Percentiles rank a stretch among this genome's conserved stretches.
phyloP scores from a whole-genome alignment of 192 early-diverging fungal genomes.

The Coemansia sp. region DNA sequence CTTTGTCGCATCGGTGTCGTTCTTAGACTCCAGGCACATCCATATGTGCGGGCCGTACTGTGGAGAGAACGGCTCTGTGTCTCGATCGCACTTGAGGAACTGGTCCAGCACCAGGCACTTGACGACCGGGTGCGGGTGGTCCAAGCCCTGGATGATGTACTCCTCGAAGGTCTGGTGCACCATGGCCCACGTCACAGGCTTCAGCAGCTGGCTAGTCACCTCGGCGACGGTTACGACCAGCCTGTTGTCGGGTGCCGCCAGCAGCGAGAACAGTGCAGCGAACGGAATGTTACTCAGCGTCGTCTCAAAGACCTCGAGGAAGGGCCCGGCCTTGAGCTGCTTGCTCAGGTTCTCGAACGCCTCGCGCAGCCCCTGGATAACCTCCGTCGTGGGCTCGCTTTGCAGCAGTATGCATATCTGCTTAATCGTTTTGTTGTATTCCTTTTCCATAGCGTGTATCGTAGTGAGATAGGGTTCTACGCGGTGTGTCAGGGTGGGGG shows the following conservation, averaged over 20 bases:
- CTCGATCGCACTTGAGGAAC: constrained; percentile 43
- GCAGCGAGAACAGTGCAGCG: constrained; percentile 45
- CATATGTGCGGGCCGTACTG: constrained; percentile 47
- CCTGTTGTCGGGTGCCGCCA: constrained; percentile 43
- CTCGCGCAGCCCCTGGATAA: constrained; percentile 39
- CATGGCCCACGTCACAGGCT: constrained; percentile 46
- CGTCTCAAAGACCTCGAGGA: constrained; percentile 51
- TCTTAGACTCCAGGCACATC: constrained; percentile 37
- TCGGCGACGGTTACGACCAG: constrained; percentile 41
- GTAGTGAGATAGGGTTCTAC: background rate
- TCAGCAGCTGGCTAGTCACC: constrained; percentile 39
- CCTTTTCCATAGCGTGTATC: constrained; percentile 26
- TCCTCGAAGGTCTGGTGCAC: constrained; percentile 52
- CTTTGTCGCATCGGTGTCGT: constrained; percentile 34
- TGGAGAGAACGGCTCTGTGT: constrained; percentile 35
- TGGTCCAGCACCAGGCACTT: constrained; percentile 45
- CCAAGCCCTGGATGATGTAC: constrained; percentile 51
- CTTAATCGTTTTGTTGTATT: constrained; percentile 37
- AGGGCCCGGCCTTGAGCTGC: constrained; percentile 43
- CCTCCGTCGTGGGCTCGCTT: constrained; percentile 46
- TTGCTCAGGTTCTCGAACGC: constrained; percentile 40
- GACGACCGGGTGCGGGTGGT: constrained; percentile 45
- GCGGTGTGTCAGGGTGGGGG: background rate
- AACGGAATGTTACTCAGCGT: constrained; percentile 49
- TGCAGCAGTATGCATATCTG: constrained; percentile 48